Percentiles rank a stretch among this genome's conserved stretches.
Conservation (phyloP, 2,329 filamentous ascomycete species). For the Sclerotinia sclerotiorum region DNA sequence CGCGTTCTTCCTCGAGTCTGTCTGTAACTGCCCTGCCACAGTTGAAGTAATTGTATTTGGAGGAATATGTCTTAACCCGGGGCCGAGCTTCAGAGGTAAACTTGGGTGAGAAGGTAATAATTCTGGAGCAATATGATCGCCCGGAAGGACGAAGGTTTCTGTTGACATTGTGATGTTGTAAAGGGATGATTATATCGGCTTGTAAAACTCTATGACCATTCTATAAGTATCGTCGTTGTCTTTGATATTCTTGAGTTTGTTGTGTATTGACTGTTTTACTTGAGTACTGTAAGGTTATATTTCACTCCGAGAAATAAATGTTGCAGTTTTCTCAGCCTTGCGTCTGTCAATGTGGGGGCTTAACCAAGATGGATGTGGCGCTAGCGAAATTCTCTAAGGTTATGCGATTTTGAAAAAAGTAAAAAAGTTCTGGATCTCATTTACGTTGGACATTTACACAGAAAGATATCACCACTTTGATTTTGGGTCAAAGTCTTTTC, state of each 20-base stretch:
- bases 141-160: constrained; percentile 72
- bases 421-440: constrained; percentile 30
- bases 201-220: background rate
- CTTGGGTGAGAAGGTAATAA: constrained; percentile 68
- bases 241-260: background rate
- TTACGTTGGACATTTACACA: constrained; percentile 11
- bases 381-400: constrained; percentile 36
- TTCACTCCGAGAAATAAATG: background rate
- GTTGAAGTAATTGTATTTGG: constrained; percentile 71
- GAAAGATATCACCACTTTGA: constrained; percentile 20
- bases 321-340: constrained; percentile 38
- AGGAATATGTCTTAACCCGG: constrained; percentile 78
- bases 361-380: constrained; percentile 29
- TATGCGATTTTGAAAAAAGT: constrained; percentile 24
- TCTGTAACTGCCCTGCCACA: constrained; percentile 64
- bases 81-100: constrained; percentile 74
- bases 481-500: constrained; percentile 8
- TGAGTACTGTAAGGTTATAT: background rate
- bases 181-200: background rate
- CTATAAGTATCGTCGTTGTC: constrained; percentile 4
- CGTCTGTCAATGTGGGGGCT: constrained; percentile 16
- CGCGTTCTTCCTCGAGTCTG: constrained; percentile 71
- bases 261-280: background rate
- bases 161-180: constrained; percentile 37
- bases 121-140: constrained; percentile 68